Base-by-base conservation (phyloP, 2,329 filamentous ascomycete species). In the Dactylellina leptospora region DNA sequence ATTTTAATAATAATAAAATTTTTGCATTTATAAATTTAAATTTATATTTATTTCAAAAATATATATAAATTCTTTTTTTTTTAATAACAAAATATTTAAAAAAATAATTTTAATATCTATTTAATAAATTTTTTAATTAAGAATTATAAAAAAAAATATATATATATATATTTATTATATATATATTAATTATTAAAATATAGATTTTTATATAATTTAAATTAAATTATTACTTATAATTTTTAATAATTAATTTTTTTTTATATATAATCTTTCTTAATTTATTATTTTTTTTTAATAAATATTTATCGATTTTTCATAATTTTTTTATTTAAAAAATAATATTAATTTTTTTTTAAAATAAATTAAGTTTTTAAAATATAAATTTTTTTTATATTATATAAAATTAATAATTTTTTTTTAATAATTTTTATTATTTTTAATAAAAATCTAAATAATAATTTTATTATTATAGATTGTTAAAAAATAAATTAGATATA, bases 301-400 rank as follows among this genome's bases (percentile, higher is more conserved):
- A 33, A 33, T 33, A 33, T 11, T 11, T 11, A 33, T 33, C 28
- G 11, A 33, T 33, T 33, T 33, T 33, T 11, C 28, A 33, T 33
- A 33, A 33, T 11, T 33, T 11, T 33, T 33, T 33, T 73, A 44
- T 64, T 73, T 33, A 33, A 33, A 33, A 33, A 33, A 33, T 33
- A 33, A 33, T 33, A n/a, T n/a, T n/a, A n/a, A n/a, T n/a, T n/a
- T n/a, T n/a, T n/a, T n/a, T n/a, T n/a, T n/a, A n/a, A n/a, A n/a
- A n/a, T n/a, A n/a, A n/a, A n/a, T n/a, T n/a, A n/a, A n/a, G n/a
- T n/a, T n/a, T n/a, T n/a, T n/a, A n/a, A 6, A 33, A 33, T 33
- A 6, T 6, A 33, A 6, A 33, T 33, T 6, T 33, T 33, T 33
- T 33, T 33, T 33, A 33, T 6, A 33, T 11, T 6, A 33, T 6